Base-by-base conservation (phyloP, 1,284 basidiomycete genomes). In the Wallemia mellicola region DNA sequence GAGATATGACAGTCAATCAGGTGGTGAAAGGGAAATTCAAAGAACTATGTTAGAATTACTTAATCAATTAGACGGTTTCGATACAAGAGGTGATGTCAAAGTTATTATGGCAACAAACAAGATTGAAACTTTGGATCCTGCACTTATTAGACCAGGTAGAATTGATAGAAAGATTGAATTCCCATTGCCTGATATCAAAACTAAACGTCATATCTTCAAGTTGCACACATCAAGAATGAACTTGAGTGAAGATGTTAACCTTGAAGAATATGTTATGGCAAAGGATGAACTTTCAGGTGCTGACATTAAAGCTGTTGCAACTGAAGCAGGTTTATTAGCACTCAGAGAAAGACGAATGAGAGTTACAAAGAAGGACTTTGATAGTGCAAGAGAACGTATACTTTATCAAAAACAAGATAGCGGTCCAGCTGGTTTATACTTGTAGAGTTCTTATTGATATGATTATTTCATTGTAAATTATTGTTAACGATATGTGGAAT, bases 101-200 rank as follows among this genome's bases (percentile, higher is more conserved):
- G 91, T 95, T 65, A 88, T 87, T 68, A 84, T 85, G 82, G 86
- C 86, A 25, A 87, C 84, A 33, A 92, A 92, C 73, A 80, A 79
- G 72, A 96, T 98, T 64, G 89, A 95, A 69, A 81, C 84, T 1
- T 77, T 98, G 55, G 92, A 98, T 71, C 92, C 92, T 57, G 92
- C 92, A 22, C 79, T 98, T 60, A 94, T 96, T 67, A 85, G 94
- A 62, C 92, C 94, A 1, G 94, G 94, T 59, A 88, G 94, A 68
- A 96, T 99, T 65, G 94, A 99, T 68, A 79, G 94, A 61, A 98
- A 99, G 76, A 98, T 99, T 61, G 87, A 91, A 68, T 86, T 89
- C 75, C 88, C 88, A 11, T 72, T 95, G 30, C 89, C 89, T 24
- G 88, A 95, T 67, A 80, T 89, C 63, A 94, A 92, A 75, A 94